Base-by-base conservation (phyloP, 768 basidiomycete species). In the Albatrellus ellisii region DNA sequence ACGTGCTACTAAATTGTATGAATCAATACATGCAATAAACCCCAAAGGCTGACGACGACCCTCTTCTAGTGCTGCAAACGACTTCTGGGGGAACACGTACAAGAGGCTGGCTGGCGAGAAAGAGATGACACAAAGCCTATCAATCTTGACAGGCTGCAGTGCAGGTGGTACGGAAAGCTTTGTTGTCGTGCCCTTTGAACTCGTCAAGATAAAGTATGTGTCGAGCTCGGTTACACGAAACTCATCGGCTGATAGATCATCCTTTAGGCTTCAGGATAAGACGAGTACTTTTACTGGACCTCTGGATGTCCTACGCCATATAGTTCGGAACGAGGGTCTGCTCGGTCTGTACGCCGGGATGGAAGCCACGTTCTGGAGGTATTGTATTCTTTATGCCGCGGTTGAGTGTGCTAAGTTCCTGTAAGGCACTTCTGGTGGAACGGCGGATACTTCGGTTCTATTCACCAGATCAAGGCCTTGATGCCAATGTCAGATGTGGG, bases 331-430 rank as follows among this genome's bases (percentile, higher is more conserved):
- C 45, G 79, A 88, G 26, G 94, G 94, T 22, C 38, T 84, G 4
- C 62, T 97, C 0, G 92, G 89, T 15, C 62, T 97, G 20, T 97
- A 97, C 56, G 77, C 77, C 18, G 92, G 95, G 26, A 92, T 98
- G 84, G 95, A 98, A 58, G 75, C 89, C 10, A 98, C 94, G 2
- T 94, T 97, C 65, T 97, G 94, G 94, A 75, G 92, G 87, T 86
- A 42, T 26, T 63, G 39, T 15, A 29, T 25, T n/a, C 40, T 33
- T n/a, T 35, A 31, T 32, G 35, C 35, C 21, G 25, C 36, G 26
- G 27, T 6, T 27, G 22, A 12, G 3, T 5, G 24, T 28, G 29
- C 22, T 44, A 39, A 41, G 22, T 39, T 39, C 14, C 36, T 28
- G 29, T 32, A 36, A 86, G 83, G 54, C 87, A 91, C 52, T 52